These are phyloP conservation scores for Pseudocercospora ulei DNA, from an alignment of 2,329 filamentous ascomycete genomes.

Conservation along the genomic window DNA sequence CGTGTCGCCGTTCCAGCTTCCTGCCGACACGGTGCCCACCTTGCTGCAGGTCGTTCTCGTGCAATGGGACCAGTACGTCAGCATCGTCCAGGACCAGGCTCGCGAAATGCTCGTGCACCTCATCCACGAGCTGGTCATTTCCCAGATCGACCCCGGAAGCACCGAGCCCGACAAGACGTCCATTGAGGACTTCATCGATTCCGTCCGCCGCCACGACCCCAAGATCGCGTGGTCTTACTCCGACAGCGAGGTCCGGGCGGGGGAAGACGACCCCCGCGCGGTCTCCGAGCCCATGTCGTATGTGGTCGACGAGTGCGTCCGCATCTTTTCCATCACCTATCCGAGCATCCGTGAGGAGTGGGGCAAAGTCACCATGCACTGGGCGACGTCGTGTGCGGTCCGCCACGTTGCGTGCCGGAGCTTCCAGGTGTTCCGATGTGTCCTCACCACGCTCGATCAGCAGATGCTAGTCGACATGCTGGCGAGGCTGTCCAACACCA, in stretches of 20 bases:
- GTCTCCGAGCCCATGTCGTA: conserved; percentile 82
- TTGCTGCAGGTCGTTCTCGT: conserved; percentile 85
- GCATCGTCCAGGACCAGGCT: conserved; percentile 89
- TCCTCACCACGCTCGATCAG: conserved; percentile 80
- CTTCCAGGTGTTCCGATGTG: conserved; percentile 93
- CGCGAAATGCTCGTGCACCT: conserved; percentile 96
- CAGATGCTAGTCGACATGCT: conserved; percentile 96
- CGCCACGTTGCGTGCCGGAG: conserved; percentile 90
- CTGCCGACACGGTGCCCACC: conserved; percentile 69
- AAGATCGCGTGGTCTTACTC: conserved; percentile 90
- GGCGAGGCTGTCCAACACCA: conserved; percentile 85
- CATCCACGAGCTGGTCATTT: conserved; percentile 88
- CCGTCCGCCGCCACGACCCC: conserved; percentile 71
- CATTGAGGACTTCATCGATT: conserved; percentile 81
- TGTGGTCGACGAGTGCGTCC: conserved; percentile 70
- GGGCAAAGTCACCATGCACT: conserved; percentile 80
- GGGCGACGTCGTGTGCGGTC: conserved; percentile 95
- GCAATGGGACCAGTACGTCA: conserved; percentile 94
- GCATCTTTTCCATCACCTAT: conserved; percentile 74
- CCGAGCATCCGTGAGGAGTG: conserved; percentile 83
- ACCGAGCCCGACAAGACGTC: conserved; percentile 58
- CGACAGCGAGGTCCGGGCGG: conserved; percentile 66
- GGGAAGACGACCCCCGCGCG: conserved; percentile 57
- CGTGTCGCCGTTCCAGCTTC: conserved; percentile 77
- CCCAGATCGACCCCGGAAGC: conserved; percentile 60